Evolutionary conservation across 805 yeast genomes (phyloP).

Genomic region (Lachancea waltii): DNA sequence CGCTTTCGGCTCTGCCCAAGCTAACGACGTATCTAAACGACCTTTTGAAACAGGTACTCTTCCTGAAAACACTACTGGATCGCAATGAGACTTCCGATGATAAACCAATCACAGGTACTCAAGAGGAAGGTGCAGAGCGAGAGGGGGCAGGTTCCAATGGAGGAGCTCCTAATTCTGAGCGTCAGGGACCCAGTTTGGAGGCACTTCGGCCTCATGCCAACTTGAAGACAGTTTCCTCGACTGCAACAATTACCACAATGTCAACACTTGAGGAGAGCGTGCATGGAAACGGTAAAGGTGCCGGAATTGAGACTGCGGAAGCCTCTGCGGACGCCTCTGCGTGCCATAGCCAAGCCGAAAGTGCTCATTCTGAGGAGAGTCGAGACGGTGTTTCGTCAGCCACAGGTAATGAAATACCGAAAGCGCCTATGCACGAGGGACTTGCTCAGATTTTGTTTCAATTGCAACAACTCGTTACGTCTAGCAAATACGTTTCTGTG

Average conservation of each 20-base stretch:
- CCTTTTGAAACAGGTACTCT: constrained; percentile 20
- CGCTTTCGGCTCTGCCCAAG: constrained; percentile 56
- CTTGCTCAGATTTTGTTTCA: constrained; percentile 45
- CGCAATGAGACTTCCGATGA: neutral
- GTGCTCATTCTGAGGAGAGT: no score
- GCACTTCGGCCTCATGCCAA: constrained; percentile 6
- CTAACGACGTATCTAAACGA: constrained; percentile 50
- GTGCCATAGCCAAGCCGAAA: no score
- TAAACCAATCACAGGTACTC: neutral
- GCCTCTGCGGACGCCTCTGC: constrained; percentile 4
- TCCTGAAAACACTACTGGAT: constrained; percentile 7
- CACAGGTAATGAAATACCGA: constrained; percentile 28
- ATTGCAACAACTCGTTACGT: constrained; percentile 55
- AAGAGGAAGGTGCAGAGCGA: neutral
- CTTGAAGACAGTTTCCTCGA: constrained; percentile 12
- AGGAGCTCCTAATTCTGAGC: constrained; percentile 2
- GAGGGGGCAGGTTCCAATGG: neutral
- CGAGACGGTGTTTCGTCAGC: constrained; percentile 12
- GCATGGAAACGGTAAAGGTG: neutral
- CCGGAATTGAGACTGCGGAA: neutral
- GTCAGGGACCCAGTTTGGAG: neutral
- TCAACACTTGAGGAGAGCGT: constrained; percentile 5
- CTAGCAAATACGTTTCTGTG: constrained; percentile 54
- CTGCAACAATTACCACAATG: constrained; percentile 11
- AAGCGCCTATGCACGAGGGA: constrained; percentile 50